A percentile compares a stretch with the other conserved stretches of the same genome.
phyloP scores from a whole-genome alignment of 2,329 filamentous ascomycete species.

The Claviceps spartinae region DNA sequence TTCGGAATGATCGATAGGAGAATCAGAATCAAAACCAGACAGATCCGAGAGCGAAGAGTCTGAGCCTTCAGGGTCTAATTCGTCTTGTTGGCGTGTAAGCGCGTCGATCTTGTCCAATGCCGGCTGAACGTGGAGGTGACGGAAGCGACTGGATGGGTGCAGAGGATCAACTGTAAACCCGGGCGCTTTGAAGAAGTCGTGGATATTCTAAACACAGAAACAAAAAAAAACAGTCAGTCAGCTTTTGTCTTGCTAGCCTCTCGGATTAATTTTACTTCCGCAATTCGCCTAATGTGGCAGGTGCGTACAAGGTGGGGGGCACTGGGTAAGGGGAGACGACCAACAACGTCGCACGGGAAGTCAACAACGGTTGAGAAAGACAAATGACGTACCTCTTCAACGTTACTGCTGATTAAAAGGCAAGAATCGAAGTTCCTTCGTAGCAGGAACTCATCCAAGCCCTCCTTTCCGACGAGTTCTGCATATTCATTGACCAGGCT shows the following conservation, averaged over 20 bases:
- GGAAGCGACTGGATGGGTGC: slow-evolving; percentile 7
- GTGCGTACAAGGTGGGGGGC: background rate
- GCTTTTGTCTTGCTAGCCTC: background rate
- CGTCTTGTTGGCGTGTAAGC: background rate
- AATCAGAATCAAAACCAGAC: background rate
- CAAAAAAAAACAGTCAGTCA: slow-evolving; percentile 12
- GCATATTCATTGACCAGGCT: background rate
- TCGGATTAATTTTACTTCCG: slow-evolving; percentile 12
- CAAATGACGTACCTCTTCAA: slow-evolving; percentile 5
- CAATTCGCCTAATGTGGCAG: background rate
- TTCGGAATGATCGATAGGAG: too few species aligned
- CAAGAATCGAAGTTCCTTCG: slow-evolving; percentile 1
- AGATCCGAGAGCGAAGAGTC: background rate
- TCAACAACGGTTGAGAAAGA: too few species aligned
- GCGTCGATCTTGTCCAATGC: background rate
- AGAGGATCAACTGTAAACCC: slow-evolving; percentile 7
- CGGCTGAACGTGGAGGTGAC: slow-evolving; percentile 2
- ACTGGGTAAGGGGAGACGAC: background rate
- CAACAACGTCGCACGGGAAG: too few species aligned
- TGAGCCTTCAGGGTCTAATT: background rate
- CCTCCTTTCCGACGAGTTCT: background rate
- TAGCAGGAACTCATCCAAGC: slow-evolving; percentile 2
- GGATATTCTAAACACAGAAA: slow-evolving; percentile 6
- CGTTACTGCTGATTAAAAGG: slow-evolving; percentile 7
- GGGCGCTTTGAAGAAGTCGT: slow-evolving; percentile 8